phyloP scores from a whole-genome alignment of 2,329 filamentous ascomycete genomes.

The Pezicula carpinea region DNA sequence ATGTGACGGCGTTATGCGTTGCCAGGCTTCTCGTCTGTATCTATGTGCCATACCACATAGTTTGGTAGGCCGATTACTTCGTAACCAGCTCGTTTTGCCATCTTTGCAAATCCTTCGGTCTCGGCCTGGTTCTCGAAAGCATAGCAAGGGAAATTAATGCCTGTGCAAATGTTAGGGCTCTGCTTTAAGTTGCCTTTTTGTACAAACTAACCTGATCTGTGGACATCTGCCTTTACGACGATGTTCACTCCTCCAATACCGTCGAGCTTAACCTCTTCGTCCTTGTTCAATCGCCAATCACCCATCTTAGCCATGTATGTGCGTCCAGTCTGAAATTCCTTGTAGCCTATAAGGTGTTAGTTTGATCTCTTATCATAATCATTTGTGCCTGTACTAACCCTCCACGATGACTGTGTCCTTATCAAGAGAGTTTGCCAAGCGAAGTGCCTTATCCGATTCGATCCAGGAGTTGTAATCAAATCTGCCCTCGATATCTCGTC shows the following conservation, averaged over 20 bases:
- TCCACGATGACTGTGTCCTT: constrained; percentile 85
- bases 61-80: constrained; percentile 89
- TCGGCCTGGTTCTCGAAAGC: constrained; percentile 98
- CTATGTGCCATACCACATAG: constrained; percentile 98
- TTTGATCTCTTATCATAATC: not conserved
- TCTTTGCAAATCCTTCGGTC: constrained; percentile 97
- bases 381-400: constrained; percentile 43
- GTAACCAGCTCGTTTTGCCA: constrained; percentile 95
- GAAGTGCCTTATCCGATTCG: constrained; percentile 80
- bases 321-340: constrained; percentile 85
- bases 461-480: constrained; percentile 99
- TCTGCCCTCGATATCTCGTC: constrained; percentile 88
- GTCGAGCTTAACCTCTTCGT: constrained; percentile 87
- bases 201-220: constrained; percentile 70
- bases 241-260: constrained; percentile 97
- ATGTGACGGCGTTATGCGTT: constrained; percentile 42
- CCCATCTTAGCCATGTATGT: constrained; percentile 88
- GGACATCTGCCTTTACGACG: constrained; percentile 94
- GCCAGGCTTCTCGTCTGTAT: constrained; percentile 89
- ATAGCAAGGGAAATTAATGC: constrained; percentile 96
- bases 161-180: constrained; percentile 40
- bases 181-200: not conserved
- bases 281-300: constrained; percentile 87
- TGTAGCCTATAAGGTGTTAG: constrained; percentile 61
- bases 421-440: constrained; percentile 66